Evolutionary conservation across 1,284 basidiomycete genomes (phyloP).

Genomic region (Caloboletus inedulis): DNA sequence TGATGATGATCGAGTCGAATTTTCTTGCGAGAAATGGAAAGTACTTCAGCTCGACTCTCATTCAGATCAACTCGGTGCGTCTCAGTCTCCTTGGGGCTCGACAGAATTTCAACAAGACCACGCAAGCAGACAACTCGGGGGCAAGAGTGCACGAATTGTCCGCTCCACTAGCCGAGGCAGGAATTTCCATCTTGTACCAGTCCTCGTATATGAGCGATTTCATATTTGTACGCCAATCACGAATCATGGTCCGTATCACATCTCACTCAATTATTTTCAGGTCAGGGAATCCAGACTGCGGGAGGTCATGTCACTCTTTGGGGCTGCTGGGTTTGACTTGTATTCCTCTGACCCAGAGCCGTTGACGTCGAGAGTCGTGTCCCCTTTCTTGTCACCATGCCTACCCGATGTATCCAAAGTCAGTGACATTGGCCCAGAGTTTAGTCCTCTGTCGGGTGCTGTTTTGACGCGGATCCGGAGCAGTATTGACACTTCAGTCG

Average conservation of each 20-base stretch:
- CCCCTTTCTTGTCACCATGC: slow-evolving; percentile 37
- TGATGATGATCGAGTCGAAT: slow-evolving; percentile 53
- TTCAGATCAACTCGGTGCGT: slow-evolving; percentile 58
- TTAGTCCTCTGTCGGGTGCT: slow-evolving; percentile 38
- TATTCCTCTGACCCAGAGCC: slow-evolving; percentile 54
- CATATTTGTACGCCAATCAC: slow-evolving; percentile 57
- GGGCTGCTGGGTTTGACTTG: slow-evolving; percentile 62
- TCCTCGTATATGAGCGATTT: slow-evolving; percentile 85
- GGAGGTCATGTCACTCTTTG: slow-evolving; percentile 60
- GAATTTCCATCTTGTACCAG: slow-evolving; percentile 82
- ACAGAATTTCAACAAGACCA: slow-evolving; percentile 4
- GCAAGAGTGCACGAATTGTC: slow-evolving; percentile 77
- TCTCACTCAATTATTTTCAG: slow-evolving; percentile 33
- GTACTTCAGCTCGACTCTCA: slow-evolving; percentile 78
- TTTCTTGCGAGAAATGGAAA: slow-evolving; percentile 68
- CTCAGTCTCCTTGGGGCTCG: neutral
- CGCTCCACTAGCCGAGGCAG: slow-evolving; percentile 72
- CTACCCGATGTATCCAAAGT: slow-evolving; percentile 38
- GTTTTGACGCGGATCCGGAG: slow-evolving; percentile 46
- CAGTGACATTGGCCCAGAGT: slow-evolving; percentile 36
- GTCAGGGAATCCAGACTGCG: slow-evolving; percentile 63
- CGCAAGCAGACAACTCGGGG: slow-evolving; percentile 56
- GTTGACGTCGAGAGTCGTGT: slow-evolving; percentile 37
- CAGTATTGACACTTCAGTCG: slow-evolving; percentile 35
- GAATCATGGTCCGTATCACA: neutral